phyloP scores from a whole-genome alignment of 164 flowering plant species.

The Warburgia ugandensis region DNA sequence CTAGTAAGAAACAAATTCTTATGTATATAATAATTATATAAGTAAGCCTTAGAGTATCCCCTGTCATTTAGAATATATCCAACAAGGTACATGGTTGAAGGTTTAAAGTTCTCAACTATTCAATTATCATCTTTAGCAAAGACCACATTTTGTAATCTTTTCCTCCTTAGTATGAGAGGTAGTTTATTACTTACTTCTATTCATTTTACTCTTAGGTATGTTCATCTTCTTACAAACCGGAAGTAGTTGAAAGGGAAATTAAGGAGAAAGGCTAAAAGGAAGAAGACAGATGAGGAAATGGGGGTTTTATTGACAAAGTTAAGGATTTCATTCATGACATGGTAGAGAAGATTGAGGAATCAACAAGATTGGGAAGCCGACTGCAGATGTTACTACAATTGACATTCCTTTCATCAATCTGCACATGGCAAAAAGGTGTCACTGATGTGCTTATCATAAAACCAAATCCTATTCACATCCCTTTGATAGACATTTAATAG shows the following conservation, averaged over 20 bases:
- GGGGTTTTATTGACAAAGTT: slow-evolving; percentile 16
- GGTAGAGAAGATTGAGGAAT: slow-evolving; percentile 10
- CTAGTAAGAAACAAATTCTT: too few relatives aligned
- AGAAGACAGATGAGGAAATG: slow-evolving; percentile 17
- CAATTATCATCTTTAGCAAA: too few relatives aligned
- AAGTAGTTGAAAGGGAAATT: slow-evolving; percentile 6
- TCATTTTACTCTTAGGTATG: too few relatives aligned
- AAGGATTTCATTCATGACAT: slow-evolving; percentile 12
- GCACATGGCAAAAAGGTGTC: slow-evolving; percentile 6
- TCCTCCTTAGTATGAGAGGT: too few relatives aligned
- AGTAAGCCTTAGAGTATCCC: too few relatives aligned
- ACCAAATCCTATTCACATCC: slow-evolving; percentile 12
- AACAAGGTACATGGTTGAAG: too few relatives aligned
- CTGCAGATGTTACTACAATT: slow-evolving; percentile 14
- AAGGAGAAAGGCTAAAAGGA: slow-evolving; percentile 37
- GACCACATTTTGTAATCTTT: too few relatives aligned
- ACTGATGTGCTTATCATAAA: slow-evolving; percentile 12
- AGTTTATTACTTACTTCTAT: too few relatives aligned
- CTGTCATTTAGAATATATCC: too few relatives aligned
- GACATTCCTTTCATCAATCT: slow-evolving; percentile 10
- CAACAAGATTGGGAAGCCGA: slow-evolving; percentile 13
- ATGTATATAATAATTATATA: too few relatives aligned
- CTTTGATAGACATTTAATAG: slow-evolving; percentile 10
- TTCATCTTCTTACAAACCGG: slow-evolving; percentile 8
- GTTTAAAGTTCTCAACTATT: too few relatives aligned